phyloP scores from a whole-genome alignment of 192 early-diverging fungal species.

The Podila verticillata region DNA sequence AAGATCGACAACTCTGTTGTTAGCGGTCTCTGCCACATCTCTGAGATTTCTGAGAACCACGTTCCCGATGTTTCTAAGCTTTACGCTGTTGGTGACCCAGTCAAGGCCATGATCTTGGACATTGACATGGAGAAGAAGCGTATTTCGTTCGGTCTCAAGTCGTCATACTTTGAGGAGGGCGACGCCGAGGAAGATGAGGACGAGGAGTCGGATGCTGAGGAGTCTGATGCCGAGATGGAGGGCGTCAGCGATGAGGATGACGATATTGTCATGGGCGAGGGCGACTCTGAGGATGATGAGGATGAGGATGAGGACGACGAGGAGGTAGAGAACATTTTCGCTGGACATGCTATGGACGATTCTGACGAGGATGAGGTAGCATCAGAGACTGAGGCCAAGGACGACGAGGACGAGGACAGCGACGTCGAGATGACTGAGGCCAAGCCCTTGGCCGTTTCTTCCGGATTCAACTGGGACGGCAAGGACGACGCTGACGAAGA shows the following conservation, averaged over 20 bases:
- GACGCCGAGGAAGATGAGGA: conserved; percentile 57
- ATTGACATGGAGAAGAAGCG: conserved; percentile 75
- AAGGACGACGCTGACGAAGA: conserved; percentile 54
- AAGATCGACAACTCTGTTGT: conserved; percentile 78
- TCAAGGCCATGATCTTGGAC: conserved; percentile 82
- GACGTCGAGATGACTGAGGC: conserved; percentile 44
- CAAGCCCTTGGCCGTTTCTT: conserved; percentile 23
- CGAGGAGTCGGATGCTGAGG: conserved; percentile 20
- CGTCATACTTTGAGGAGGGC: conserved; percentile 80
- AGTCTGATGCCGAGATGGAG: conserved; percentile 12
- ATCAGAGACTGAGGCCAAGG: conserved; percentile 33
- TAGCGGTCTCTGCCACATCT: conserved; percentile 86
- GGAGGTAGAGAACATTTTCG: conserved; percentile 23
- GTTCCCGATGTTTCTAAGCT: conserved; percentile 74
- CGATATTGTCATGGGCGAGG: conserved; percentile 24
- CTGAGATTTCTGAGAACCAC: conserved; percentile 86
- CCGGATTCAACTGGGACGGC: conserved; percentile 46
- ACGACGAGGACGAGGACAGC: conserved; percentile 32
- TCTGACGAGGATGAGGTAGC: conserved; percentile 39
- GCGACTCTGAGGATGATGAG: conserved; percentile 15
- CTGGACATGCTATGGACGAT: conserved; percentile 47
- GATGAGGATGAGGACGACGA: conserved; percentile 52
- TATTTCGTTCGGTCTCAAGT: conserved; percentile 83
- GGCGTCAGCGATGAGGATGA: not conserved
- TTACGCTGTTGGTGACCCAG: conserved; percentile 85